phyloP scores from a whole-genome alignment of 148 eudicot genomes.

The Fagopyrum tataricum region DNA sequence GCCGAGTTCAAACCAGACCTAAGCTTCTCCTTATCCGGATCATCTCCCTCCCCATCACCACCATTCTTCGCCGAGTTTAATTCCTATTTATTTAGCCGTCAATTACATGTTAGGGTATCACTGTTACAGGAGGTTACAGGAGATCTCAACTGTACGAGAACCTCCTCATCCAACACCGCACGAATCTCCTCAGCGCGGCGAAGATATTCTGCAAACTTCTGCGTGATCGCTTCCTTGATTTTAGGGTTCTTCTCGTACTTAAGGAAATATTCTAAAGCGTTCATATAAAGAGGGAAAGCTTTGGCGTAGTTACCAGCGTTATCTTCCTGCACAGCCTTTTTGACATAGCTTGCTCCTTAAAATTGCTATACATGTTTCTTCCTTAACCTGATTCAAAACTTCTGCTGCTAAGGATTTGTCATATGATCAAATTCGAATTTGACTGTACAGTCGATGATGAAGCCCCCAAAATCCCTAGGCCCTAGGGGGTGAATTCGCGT shows the following conservation, averaged over 20 bases:
- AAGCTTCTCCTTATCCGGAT: conserved; percentile 83
- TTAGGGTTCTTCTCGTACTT: conserved; percentile 96
- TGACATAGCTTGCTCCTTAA: conserved; percentile 97
- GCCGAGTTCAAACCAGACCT: conserved; percentile 86
- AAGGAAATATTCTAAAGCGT: conserved; percentile 83
- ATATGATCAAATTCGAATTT: background rate
- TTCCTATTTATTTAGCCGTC: too few relatives aligned
- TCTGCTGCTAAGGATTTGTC: background rate
- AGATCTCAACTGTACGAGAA: conserved; percentile 36
- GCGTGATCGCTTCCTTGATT: conserved; percentile 82
- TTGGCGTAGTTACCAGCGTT: conserved; percentile 90
- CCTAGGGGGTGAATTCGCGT: conserved; percentile 10
- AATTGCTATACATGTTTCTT: conserved; percentile 75
- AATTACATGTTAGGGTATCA: conserved; percentile 68
- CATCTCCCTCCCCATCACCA: conserved; percentile 59
- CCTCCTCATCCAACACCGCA: conserved; percentile 88
- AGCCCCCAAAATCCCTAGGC: background rate
- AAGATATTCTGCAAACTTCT: conserved; percentile 85
- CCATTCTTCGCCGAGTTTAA: conserved; percentile 84
- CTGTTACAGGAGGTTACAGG: conserved; percentile 51
- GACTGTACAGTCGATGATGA: background rate
- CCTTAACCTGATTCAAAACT: background rate
- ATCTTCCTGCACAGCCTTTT: conserved; percentile 86
- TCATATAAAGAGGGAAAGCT: conserved; percentile 93
- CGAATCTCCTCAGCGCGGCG: conserved; percentile 97